Evolutionary conservation across 2,329 filamentous ascomycete species (phyloP).

Genomic region (Penicillium brevicompactum): DNA sequence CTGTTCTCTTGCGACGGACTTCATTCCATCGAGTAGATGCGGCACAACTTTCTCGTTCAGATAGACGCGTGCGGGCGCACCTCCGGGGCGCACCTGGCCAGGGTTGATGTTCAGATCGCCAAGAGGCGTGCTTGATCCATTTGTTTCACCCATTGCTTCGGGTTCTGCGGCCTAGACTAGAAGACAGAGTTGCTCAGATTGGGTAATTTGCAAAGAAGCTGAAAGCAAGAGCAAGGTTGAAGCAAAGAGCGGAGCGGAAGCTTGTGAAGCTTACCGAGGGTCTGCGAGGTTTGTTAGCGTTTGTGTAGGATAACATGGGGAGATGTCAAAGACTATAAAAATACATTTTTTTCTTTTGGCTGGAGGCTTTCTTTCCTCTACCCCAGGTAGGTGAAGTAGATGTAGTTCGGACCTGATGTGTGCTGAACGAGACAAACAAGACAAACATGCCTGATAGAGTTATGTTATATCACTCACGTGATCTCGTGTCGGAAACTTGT

Average conservation of each 20-base stretch:
- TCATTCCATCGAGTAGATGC: slow-evolving; percentile 73
- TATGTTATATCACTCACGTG: slow-evolving; percentile 29
- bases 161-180: not conserved
- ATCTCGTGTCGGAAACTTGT: slow-evolving; percentile 32
- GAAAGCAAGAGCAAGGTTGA: not conserved
- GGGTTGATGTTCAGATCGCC: slow-evolving; percentile 48
- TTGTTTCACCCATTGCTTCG: slow-evolving; percentile 25
- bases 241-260: slow-evolving; percentile 7
- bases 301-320: no score
- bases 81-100: slow-evolving; percentile 62
- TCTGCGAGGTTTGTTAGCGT: no score
- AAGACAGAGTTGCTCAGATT: not conserved
- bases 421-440: slow-evolving; percentile 23
- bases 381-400: no score
- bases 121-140: slow-evolving; percentile 27
- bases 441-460: slow-evolving; percentile 17
- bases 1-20: slow-evolving; percentile 70
- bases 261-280: slow-evolving; percentile 3
- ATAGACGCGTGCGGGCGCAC: slow-evolving; percentile 70
- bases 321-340: no score
- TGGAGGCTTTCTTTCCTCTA: no score
- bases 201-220: not conserved
- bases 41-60: slow-evolving; percentile 71
- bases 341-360: no score
- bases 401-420: not conserved